Base-by-base conservation (phyloP, 225 moss, liverwort and hornwort genomes). In the Pleurozium schreberi region DNA sequence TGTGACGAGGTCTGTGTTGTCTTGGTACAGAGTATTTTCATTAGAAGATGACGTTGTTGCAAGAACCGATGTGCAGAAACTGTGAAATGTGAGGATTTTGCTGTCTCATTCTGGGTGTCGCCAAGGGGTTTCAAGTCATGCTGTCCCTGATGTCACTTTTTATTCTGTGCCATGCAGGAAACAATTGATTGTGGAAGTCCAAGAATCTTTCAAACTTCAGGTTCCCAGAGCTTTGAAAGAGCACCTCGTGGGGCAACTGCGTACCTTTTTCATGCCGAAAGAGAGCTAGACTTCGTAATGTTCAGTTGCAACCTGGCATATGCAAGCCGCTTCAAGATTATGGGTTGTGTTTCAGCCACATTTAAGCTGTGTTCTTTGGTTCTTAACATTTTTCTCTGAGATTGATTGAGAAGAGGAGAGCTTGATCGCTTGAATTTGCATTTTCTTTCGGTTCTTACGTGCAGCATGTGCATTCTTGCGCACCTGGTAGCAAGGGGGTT, bases 201-300 rank as follows among this genome's bases (percentile, higher is more conserved):
- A 95, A 90, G 96, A 92, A 87, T 84, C 82, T 63, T 92, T 91
- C 87, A 95, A 94, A 86, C 95, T 92, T 74, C 90, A 93, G 92
- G 93, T 96, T 82, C 95, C 96, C 70, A 95, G 90, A 91, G 93
- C 87, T 85, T 91, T 95, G 89, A 96, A 96, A 90, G 95, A 96
- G 91, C 95, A 89, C 83, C 91, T 96, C 82, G 95, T 95, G 91
- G 96, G 91, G 33, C 94, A 95, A 76, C 90, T 96, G 40, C 92
- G 92, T 66, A 90, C 93, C 82, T 95, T 92, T 92, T 95, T 96
- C 89, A 90, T 91, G 93, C 92, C 94, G 59, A 94, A 95, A 93
- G 92, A 93, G 89, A 89, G 90, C 92, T 96, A 96, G 94, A 89
- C 92, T 89, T 62, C 69, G 88, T 90, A 87, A 87, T 92, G 85